Evolutionary conservation across 345 rosid species (phyloP), one percentile per base, ranked within the genome.

Genomic region (Lumnitzera littorea): DNA sequence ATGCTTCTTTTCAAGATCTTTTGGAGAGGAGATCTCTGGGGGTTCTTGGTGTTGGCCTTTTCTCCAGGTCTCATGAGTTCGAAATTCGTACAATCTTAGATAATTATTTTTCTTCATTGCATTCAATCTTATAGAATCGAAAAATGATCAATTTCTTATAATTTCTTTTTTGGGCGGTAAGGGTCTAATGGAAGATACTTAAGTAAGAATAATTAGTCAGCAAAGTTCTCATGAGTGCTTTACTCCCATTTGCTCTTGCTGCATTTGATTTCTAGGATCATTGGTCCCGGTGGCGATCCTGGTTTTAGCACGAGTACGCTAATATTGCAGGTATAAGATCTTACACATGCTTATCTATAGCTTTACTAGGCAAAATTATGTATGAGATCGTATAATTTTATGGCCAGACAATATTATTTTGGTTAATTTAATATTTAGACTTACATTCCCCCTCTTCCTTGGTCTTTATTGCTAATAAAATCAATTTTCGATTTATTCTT

Each of bases 231-330:
- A 27, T 53, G 23, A 51, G 12, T 51, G 16, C 25, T 10, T 53
- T n/a, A 17, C 25, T 53, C 15, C n/a, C 51, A 48, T 53, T 15
- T 48, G 7, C 13, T 12, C n/a, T 48, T 48, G 15, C 2, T 48
- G 51, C 7, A 3, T 13, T 56, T 51, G 54, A 25, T 65, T 70
- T 74, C 51, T 65, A 86, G 96, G 96, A 60, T 92, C 96, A 48
- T 58, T 92, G 77, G 79, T 92, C 73, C 89, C 62, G 91, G 97
- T 63, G 97, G 98, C 60, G 96, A 92, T 68, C 98, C 97, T 54
- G 97, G 98, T 63, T 84, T 92, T 69, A 97, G 98, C 72, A 92
- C 89, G 81, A 92, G 98, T 63, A 92, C 98, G 16, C 71, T 92
- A 59, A 68, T 92, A 59, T 78, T 92, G 77, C 98, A 92, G 87